A percentile compares a stretch with the other conserved stretches of the same genome.
phyloP scores from a whole-genome alignment of 2,329 filamentous ascomycete genomes.

The Emydomyces testavorans region DNA sequence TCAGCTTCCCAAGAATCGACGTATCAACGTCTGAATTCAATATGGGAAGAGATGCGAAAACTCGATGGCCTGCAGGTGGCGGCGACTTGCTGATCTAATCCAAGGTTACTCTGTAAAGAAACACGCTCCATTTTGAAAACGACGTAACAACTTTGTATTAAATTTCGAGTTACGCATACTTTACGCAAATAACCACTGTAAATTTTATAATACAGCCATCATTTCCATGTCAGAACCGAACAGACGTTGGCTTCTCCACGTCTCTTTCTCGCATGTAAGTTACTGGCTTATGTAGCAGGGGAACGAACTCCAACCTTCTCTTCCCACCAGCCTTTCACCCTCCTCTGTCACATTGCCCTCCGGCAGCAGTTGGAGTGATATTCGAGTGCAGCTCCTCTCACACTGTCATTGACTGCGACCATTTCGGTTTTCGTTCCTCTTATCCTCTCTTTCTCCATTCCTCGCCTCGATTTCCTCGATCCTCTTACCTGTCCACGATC shows the following conservation, averaged over 20 bases:
- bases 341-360: conserved; percentile 16
- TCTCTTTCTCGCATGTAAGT: conserved; percentile 7
- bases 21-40: neutral
- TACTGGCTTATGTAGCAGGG: too few relatives aligned
- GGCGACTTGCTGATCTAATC: conserved; percentile 4
- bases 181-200: neutral
- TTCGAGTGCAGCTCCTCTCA: conserved; percentile 1
- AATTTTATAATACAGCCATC: neutral
- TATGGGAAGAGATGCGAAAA: neutral
- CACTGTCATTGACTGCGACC: conserved; percentile 7
- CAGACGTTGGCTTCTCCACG: neutral
- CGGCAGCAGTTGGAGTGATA: neutral
- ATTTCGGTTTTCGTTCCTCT: neutral
- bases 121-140: conserved; percentile 4
- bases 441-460: conserved; percentile 17
- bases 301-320: conserved; percentile 1
- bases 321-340: conserved; percentile 5
- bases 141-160: neutral
- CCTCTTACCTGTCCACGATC: neutral
- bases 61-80: neutral
- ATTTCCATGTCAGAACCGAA: neutral
- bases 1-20: neutral
- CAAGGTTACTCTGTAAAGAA: conserved; percentile 3
- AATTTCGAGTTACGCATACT: neutral
- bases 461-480: conserved; percentile 16